Base-by-base conservation (phyloP, 441 rosid genomes). In the Jatropha podagrica region DNA sequence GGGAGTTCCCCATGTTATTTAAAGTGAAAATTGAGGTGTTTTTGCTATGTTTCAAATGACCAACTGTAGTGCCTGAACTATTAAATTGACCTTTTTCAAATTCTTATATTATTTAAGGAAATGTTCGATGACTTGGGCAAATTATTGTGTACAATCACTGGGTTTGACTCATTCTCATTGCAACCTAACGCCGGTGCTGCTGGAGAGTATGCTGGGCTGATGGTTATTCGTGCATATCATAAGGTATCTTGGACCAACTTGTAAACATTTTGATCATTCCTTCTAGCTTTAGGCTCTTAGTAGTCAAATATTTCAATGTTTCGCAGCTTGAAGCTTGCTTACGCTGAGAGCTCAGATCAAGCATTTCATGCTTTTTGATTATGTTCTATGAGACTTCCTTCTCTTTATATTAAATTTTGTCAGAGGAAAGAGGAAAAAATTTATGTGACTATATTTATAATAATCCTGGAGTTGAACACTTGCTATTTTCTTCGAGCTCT, bases 171-270 rank as follows among this genome's bases (percentile, higher is more conserved):
- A 55, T 89, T 96, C 92, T 96, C 99, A 32, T 82, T 96, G 86
- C 99, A 96, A 90, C 99, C 99, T 40, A 96, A 96, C 85, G 97
- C 99, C 68, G 98, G 98, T 84, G 97, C 97, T 64, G 86, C 99
- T 78, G 99, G 99, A 17, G 99, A 93, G 84, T 96, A 93, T 78
- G 91, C 99, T 46, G 98, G 98, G 78, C 93, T 96, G 65, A 96
- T 96, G 99, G 99, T 92, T 79, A 96, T 96, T 82, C 99, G 97
- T 5, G 98, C 96, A 40, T 96, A 91, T 85, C 99, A 96, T 77
- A 69, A 80, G 94, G 99, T 93, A 92, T 11, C 56, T 42, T 71
- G 61, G 46, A 5, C 41, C 4, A 41, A 18, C 38, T 48, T 73
- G 15, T 44, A 67, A 74, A 55, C 62, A 26, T 10, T 71, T 48